phyloP scores from a whole-genome alignment of 2,329 filamentous ascomycete genomes.

The Bertia moriformis region DNA sequence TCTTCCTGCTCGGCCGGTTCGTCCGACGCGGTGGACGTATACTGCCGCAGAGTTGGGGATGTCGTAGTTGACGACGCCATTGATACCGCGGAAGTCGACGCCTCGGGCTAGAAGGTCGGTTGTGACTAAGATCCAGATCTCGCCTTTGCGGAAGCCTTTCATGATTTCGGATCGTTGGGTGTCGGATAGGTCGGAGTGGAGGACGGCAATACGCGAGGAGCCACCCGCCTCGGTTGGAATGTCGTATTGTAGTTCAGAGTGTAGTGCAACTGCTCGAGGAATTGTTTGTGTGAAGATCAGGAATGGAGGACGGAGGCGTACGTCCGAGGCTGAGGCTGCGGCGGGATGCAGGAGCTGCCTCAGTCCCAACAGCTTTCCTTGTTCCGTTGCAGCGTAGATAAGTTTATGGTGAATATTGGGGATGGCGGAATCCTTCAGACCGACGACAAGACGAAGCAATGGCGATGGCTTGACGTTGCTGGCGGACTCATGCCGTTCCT shows the following conservation, averaged over 20 bases:
- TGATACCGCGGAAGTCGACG: slow-evolving; percentile 87
- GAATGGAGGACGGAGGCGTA: slow-evolving; percentile 68
- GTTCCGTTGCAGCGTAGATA: slow-evolving; percentile 79
- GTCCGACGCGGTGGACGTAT: slow-evolving; percentile 85
- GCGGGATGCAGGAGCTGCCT: slow-evolving; percentile 76
- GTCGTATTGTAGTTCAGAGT: slow-evolving; percentile 85
- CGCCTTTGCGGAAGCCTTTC: slow-evolving; percentile 75
- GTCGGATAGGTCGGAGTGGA: slow-evolving; percentile 77
- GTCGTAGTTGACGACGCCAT: slow-evolving; percentile 95
- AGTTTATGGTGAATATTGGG: slow-evolving; percentile 84
- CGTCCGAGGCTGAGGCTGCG: slow-evolving; percentile 30
- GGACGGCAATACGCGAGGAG: slow-evolving; percentile 68
- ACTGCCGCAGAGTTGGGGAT: slow-evolving; percentile 78
- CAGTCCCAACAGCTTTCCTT: slow-evolving; percentile 81
- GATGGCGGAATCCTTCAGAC: slow-evolving; percentile 86
- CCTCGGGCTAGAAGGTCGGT: slow-evolving; percentile 86
- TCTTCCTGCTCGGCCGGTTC: slow-evolving; percentile 77
- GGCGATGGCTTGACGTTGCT: slow-evolving; percentile 11
- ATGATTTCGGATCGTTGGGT: slow-evolving; percentile 66
- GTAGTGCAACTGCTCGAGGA: slow-evolving; percentile 70
- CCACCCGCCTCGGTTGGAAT: slow-evolving; percentile 81
- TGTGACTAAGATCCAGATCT: slow-evolving; percentile 93
- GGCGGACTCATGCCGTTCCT: slow-evolving; percentile 39
- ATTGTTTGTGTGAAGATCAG: slow-evolving; percentile 95
- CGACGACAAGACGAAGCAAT: slow-evolving; percentile 78